phyloP scores from a whole-genome alignment of 768 basidiomycete genomes.

The Tephrocybe rancida region DNA sequence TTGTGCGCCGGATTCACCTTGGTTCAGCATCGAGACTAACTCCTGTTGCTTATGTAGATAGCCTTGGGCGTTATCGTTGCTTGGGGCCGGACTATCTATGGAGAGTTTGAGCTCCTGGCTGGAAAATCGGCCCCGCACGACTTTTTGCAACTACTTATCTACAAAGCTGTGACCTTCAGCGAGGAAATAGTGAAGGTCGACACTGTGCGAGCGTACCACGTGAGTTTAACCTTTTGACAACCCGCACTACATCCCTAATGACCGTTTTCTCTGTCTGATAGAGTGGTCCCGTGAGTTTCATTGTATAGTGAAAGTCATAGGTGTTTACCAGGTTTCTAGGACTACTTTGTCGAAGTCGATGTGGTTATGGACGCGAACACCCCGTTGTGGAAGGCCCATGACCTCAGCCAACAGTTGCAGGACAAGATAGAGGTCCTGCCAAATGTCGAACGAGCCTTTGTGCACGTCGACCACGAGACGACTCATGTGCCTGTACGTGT shows the following conservation, averaged over 20 bases:
- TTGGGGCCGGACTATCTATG: constrained; percentile 77
- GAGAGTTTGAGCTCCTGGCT: constrained; percentile 84
- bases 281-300: constrained; percentile 69
- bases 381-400: constrained; percentile 88
- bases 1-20: constrained; percentile 47
- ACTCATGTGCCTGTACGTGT: constrained; percentile 62
- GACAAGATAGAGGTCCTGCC: constrained; percentile 89
- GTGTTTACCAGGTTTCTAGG: constrained; percentile 35
- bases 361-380: constrained; percentile 90
- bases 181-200: constrained; percentile 86
- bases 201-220: constrained; percentile 92
- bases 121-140: constrained; percentile 93
- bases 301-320: not conserved
- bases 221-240: constrained; percentile 35
- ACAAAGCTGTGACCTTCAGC: constrained; percentile 91
- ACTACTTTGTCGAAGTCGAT: constrained; percentile 95
- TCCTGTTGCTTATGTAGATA: constrained; percentile 43
- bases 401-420: constrained; percentile 80
- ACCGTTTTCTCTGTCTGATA: constrained; percentile 2
- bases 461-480: constrained; percentile 94
- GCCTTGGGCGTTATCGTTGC: constrained; percentile 75
- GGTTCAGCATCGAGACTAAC: constrained; percentile 9
- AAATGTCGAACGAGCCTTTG: constrained; percentile 91
- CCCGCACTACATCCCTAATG: constrained; percentile 6
- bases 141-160: constrained; percentile 88